These are phyloP conservation scores for Mycena pura DNA, from an alignment of 768 basidiomycete species.

Conservation along the genomic window DNA sequence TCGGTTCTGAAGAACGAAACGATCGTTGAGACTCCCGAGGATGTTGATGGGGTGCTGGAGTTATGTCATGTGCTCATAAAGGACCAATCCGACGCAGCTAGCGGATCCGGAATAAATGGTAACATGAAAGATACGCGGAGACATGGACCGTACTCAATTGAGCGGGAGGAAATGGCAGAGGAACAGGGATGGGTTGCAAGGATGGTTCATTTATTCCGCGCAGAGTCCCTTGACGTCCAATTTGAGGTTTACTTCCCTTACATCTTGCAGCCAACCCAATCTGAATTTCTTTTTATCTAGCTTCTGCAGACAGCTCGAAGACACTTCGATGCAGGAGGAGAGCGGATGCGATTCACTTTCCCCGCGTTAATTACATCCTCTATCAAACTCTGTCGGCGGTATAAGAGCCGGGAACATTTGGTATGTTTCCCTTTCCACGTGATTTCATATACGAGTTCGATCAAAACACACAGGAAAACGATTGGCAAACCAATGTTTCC, in stretches of 20 bases:
- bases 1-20: conserved; percentile 98
- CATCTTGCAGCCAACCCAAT: neutral
- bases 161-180: conserved; percentile 92
- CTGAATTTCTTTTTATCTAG: conserved; percentile 44
- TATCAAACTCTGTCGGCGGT: conserved; percentile 91
- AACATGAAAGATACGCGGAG: conserved; percentile 56
- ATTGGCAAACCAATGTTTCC: conserved; percentile 88
- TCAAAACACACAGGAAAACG: conserved; percentile 63
- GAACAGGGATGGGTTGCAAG: conserved; percentile 99
- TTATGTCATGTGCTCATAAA: conserved; percentile 92
- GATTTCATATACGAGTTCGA: neutral
- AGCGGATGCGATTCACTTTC: conserved; percentile 96
- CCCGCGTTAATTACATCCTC: conserved; percentile 94
- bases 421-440: conserved; percentile 43
- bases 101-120: conserved; percentile 38
- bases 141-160: conserved; percentile 65
- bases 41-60: conserved; percentile 92
- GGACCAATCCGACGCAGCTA: conserved; percentile 70
- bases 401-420: conserved; percentile 81
- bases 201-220: conserved; percentile 95
- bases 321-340: conserved; percentile 91
- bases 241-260: conserved; percentile 72
- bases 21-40: conserved; percentile 89
- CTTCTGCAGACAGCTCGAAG: conserved; percentile 89
- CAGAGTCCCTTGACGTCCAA: conserved; percentile 86